Evolutionary conservation across 1,284 basidiomycete genomes (phyloP), one percentile per base, ranked within the genome.

Genomic region (Rhodotorula sp.): DNA sequence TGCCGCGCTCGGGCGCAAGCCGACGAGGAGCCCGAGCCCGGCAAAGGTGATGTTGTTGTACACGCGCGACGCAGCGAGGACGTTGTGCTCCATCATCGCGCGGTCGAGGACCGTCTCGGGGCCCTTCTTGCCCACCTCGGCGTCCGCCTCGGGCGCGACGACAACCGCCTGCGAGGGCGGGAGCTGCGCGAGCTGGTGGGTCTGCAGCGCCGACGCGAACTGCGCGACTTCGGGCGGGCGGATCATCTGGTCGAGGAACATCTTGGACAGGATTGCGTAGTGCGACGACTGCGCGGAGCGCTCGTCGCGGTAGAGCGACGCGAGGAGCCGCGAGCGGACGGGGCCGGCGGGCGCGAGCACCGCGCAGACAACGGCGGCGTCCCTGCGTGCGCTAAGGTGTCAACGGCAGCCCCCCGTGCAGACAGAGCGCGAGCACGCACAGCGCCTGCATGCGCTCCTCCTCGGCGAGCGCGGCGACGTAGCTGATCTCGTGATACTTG

Each of bases 281-380:
- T 92, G 90, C 22, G 90, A 87, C 22, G 94, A 87, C 32, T 91
- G 87, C 22, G 85, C 79, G 0, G 92, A 89, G 48, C 97, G 89
- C 80, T 98, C 95, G 81, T 99, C 97, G 60, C 96, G 88, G 81
- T 93, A 95, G 64, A 99, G 86, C 36, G 93, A 90, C 12, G 94
- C 92, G 62, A 99, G 87, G 13, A 97, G 86, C 50, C 96, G 89
- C 29, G 94, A 94, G 53, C 97, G 90, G 80, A 94, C 93, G 7
- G 96, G 95, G 0, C 97, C 97, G 34, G 97, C 94, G 2, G 96
- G 95, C 1, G 95, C 94, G n/a, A 99, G 88, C 68, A 99, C 93
- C 12, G 93, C 93, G 78, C 94, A 96, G 0, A 92, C 95, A 29
- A 98, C 93, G 17, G 97, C 94, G 50, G 93, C 91, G 61, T 89